Evolutionary conservation across 352 stramenopile genomes (phyloP).

Genomic region (Globisporangium okanoganense): DNA sequence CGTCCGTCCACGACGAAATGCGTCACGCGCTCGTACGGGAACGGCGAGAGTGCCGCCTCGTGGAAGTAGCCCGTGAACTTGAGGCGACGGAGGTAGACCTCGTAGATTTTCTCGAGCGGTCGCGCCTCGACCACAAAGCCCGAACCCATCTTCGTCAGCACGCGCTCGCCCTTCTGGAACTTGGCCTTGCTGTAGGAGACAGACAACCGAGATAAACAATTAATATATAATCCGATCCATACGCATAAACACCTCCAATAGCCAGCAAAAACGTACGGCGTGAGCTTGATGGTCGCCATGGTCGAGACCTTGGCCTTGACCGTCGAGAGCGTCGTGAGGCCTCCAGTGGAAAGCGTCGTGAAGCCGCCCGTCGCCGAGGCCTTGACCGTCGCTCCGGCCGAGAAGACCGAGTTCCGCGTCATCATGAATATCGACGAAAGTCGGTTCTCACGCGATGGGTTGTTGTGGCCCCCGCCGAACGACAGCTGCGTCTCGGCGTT

Average conservation of each 20-base stretch:
- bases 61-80: conserved; percentile 72
- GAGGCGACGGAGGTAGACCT: conserved; percentile 72
- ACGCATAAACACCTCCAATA: background rate
- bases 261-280: conserved; percentile 28
- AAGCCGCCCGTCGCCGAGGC: conserved; percentile 50
- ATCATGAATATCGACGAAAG: conserved; percentile 75
- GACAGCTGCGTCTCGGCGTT: conserved; percentile 40
- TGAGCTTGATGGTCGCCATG: conserved; percentile 69
- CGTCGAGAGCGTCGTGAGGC: conserved; percentile 53
- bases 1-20: conserved; percentile 82
- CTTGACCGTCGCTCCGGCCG: conserved; percentile 56
- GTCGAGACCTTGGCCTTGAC: conserved; percentile 66
- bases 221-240: background rate
- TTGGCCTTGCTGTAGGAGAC: conserved; percentile 47
- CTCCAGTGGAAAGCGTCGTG: conserved; percentile 46
- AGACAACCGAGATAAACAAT: background rate
- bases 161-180: conserved; percentile 72
- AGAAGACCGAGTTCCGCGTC: conserved; percentile 67
- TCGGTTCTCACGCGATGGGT: conserved; percentile 26
- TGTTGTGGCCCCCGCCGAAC: conserved; percentile 22
- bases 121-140: conserved; percentile 67
- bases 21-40: conserved; percentile 84
- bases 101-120: conserved; percentile 67
- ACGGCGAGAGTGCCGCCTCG: conserved; percentile 52
- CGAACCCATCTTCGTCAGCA: conserved; percentile 74